These are phyloP conservation scores for Penicillium sp. DNA, from an alignment of 2,329 filamentous ascomycete genomes.

Conservation along the genomic window DNA sequence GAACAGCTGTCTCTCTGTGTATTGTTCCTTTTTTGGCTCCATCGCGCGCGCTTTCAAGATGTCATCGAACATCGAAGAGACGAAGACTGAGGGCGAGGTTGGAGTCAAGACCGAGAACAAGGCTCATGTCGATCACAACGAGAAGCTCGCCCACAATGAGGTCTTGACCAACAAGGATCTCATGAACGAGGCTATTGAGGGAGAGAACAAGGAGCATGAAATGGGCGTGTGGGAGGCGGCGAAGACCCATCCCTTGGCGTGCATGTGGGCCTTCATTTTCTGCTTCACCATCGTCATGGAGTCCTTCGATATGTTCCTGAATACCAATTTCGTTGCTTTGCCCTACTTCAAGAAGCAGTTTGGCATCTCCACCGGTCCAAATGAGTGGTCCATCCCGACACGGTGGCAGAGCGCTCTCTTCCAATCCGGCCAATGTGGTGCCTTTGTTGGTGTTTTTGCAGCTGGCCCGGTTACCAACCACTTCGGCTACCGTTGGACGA, in stretches of 20 bases:
- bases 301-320: slow-evolving; percentile 54
- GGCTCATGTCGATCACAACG: neutral
- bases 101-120: neutral
- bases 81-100: neutral
- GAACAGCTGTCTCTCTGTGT: neutral
- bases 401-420: slow-evolving; percentile 60
- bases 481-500: slow-evolving; percentile 63
- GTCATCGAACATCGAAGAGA: neutral
- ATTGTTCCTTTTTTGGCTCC: no score
- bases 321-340: slow-evolving; percentile 51
- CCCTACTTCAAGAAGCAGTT: slow-evolving; percentile 41
- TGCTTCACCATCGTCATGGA: slow-evolving; percentile 58
- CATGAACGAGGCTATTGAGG: slow-evolving; percentile 46
- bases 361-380: slow-evolving; percentile 32
- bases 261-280: slow-evolving; percentile 53
- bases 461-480: slow-evolving; percentile 61
- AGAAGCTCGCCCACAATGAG: neutral
- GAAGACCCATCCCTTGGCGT: slow-evolving; percentile 48
- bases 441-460: slow-evolving; percentile 62
- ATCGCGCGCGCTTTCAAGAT: neutral
- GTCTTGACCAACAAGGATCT: slow-evolving; percentile 26
- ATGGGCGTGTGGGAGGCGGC: slow-evolving; percentile 45
- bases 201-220: slow-evolving; percentile 50
- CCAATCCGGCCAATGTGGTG: slow-evolving; percentile 58
- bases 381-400: slow-evolving; percentile 39